Conservation (phyloP, 345 rosid species). For the Populus nigra region DNA sequence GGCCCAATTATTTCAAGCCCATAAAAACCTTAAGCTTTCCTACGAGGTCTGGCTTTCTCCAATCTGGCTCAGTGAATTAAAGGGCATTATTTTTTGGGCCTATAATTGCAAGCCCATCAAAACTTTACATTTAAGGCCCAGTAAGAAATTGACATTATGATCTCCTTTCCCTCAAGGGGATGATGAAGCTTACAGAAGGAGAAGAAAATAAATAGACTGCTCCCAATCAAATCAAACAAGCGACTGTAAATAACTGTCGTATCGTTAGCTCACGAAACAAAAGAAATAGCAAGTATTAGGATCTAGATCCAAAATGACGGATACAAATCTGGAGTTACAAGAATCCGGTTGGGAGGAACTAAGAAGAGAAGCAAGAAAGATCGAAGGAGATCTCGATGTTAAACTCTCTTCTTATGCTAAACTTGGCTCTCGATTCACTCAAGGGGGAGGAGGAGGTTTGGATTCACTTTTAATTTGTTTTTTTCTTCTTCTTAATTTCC, state of each 20-base stretch:
- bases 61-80: neutral
- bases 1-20: neutral
- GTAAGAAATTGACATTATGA: neutral
- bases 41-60: neutral
- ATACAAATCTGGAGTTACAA: constrained; percentile 72
- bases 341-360: constrained; percentile 98
- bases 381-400: constrained; percentile 97
- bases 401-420: constrained; percentile 97
- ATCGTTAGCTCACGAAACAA: neutral
- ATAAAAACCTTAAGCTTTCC: too few relatives aligned
- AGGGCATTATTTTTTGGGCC: neutral
- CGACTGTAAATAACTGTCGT: neutral
- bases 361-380: constrained; percentile 83
- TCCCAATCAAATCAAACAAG: too few relatives aligned
- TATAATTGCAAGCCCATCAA: too few relatives aligned
- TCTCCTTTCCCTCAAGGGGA: neutral
- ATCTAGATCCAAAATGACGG: constrained; percentile 58
- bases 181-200: neutral
- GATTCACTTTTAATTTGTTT: too few relatives aligned
- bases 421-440: constrained; percentile 87
- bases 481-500: too few relatives aligned
- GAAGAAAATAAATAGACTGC: neutral
- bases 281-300: neutral
- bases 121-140: neutral
- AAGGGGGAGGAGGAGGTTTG: constrained; percentile 46